These are phyloP conservation scores for Trypanosoma mega DNA, from an alignment of 208 protist species.

Conservation along the genomic window DNA sequence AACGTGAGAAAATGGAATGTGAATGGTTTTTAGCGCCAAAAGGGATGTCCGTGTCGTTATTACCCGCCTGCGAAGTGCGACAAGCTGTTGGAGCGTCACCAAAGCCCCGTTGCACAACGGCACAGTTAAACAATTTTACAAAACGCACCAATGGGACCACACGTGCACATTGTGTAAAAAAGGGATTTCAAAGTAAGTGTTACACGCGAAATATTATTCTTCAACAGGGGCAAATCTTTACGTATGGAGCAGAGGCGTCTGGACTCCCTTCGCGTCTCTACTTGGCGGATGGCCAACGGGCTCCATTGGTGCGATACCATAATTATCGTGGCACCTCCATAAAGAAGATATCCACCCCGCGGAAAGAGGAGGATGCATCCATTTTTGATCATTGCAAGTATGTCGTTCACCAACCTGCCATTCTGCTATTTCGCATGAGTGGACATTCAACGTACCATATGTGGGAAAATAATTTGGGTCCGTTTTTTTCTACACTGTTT, in stretches of 20 bases:
- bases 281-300: slow-evolving; percentile 6
- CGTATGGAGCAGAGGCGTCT: neutral
- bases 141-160: neutral
- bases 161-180: slow-evolving; percentile 7
- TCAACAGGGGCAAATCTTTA: slow-evolving; percentile 5
- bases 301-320: slow-evolving; percentile 20
- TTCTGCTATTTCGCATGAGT: slow-evolving; percentile 32
- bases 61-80: slow-evolving; percentile 6
- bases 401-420: slow-evolving; percentile 14
- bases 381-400: slow-evolving; percentile 13
- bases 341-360: neutral
- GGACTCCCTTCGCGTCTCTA: slow-evolving; percentile 7
- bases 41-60: slow-evolving; percentile 1
- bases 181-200: slow-evolving; percentile 8
- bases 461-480: slow-evolving; percentile 34
- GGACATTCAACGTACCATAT: slow-evolving; percentile 34
- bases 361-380: neutral
- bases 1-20: neutral
- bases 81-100: neutral
- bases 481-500: slow-evolving; percentile 22
- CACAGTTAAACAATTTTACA: neutral
- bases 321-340: slow-evolving; percentile 24
- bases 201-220: slow-evolving; percentile 14
- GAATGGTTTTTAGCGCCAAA: neutral
- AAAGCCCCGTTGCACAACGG: neutral